phyloP scores from a whole-genome alignment of 202 grass and related monocot genomes.

The Thinopyrum obtusiflorum region DNA sequence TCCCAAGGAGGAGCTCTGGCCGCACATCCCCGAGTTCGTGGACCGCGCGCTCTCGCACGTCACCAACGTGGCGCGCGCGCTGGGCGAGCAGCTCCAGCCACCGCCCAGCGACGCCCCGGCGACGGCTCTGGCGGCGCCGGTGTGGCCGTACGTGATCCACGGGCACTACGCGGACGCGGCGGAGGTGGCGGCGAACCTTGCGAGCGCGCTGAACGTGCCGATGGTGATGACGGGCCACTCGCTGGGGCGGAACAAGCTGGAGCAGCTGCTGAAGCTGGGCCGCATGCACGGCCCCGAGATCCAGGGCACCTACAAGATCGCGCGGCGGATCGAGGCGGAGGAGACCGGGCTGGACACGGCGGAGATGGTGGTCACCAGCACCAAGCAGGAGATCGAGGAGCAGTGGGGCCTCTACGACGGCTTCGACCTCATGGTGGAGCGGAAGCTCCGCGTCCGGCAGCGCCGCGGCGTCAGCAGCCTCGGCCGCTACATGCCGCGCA shows the following conservation, averaged over 20 bases:
- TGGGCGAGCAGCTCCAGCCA: conserved; percentile 43
- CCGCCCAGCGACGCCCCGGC: background rate
- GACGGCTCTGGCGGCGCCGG: background rate
- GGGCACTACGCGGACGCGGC: conserved; percentile 92
- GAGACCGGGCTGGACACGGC: conserved; percentile 71
- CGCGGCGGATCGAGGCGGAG: conserved; percentile 74
- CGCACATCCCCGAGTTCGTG: conserved; percentile 91
- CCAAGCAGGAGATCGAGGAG: conserved; percentile 94
- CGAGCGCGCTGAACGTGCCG: conserved; percentile 66
- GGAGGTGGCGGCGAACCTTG: conserved; percentile 72
- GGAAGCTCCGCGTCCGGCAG: conserved; percentile 73
- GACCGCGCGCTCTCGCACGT: conserved; percentile 85
- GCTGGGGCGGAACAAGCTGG: conserved; percentile 90
- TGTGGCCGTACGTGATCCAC: conserved; percentile 86
- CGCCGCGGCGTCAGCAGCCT: conserved; percentile 72
- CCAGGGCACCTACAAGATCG: conserved; percentile 69
- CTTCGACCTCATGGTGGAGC: conserved; percentile 69
- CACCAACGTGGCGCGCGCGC: conserved; percentile 68
- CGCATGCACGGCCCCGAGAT: conserved; percentile 58
- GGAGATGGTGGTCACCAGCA: conserved; percentile 87
- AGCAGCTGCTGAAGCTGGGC: conserved; percentile 76
- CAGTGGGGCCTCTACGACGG: conserved; percentile 96
- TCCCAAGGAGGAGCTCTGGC: conserved; percentile 82
- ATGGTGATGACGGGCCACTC: conserved; percentile 98
- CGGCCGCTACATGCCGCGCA: conserved; percentile 82